These are phyloP conservation scores for Fomitopsis pinicola DNA, from an alignment of 1,284 basidiomycete genomes.

Conservation along the genomic window DNA sequence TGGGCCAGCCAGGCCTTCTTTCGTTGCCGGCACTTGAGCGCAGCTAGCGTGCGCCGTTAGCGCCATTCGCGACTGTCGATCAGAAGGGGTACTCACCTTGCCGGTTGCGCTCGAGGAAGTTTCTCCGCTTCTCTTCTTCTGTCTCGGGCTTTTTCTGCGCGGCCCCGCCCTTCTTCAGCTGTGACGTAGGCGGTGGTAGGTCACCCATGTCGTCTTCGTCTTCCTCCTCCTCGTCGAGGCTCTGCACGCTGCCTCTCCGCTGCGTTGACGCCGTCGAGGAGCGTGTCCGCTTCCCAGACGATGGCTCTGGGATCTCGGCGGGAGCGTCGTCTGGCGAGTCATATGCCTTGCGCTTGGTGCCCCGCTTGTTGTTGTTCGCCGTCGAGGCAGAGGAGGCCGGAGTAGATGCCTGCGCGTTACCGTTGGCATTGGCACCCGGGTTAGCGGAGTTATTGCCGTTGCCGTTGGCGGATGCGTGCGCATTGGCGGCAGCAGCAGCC, in stretches of 20 bases:
- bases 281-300: conserved; percentile 44
- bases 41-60: conserved; percentile 52
- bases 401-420: conserved; percentile 44
- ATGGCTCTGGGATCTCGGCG: conserved; percentile 26
- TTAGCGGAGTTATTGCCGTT: conserved; percentile 16
- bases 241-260: conserved; percentile 18
- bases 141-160: conserved; percentile 78
- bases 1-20: conserved; percentile 97
- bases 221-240: conserved; percentile 41
- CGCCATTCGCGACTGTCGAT: conserved; percentile 6
- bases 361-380: conserved; percentile 42
- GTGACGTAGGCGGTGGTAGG: conserved; percentile 26
- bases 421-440: conserved; percentile 29
- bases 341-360: conserved; percentile 64
- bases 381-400: not conserved
- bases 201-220: conserved; percentile 39
- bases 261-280: conserved; percentile 24
- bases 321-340: conserved; percentile 33
- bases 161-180: conserved; percentile 21
- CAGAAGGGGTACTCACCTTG: conserved; percentile 57
- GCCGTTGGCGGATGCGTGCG: conserved; percentile 36
- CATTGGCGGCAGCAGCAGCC: conserved; percentile 42
- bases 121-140: conserved; percentile 92
- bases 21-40: conserved; percentile 96
- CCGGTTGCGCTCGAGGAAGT: conserved; percentile 91